Base-by-base conservation (phyloP, 257 asterid genomes). In the Capsicum chinense region DNA sequence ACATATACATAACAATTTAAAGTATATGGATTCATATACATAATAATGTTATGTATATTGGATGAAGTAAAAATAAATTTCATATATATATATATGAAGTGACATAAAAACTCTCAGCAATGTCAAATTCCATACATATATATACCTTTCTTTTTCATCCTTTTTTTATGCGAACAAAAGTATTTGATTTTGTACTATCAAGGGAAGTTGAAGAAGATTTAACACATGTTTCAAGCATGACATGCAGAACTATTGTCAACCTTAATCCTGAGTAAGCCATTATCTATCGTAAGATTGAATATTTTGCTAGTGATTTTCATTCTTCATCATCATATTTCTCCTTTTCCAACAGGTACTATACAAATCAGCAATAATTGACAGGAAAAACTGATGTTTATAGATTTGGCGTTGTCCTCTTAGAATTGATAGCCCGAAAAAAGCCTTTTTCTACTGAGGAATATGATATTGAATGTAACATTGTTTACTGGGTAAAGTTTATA, bases 151-250 rank as follows among this genome's bases (percentile, higher is more conserved):
- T 26, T 26, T 26, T 26, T 26, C 26, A 26, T 26, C 1, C 26
- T 26, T 0, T 26, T 26, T 26, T 26, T 26, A 26, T 26, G 26
- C 26, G 26, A 26, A 0, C 26, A 26, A 26, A 26, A 26, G 26
- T 26, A 26, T 26, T 1, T 26, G 26, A 26, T 0, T 26, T 97
- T 63, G 99, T 98, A 79, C 93, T 97, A 15, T 97, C 99, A 8
- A 94, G 98, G 89, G 97, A 94, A 90, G 95, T 98, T 58, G 99
- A 97, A 87, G 99, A 93, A 86, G 98, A 96, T 86, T 85, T 92
- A 66, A 93, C 98, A 73, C 98, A 97, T 84, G 80, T 95, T 86
- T 97, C 99, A 39, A 97, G 99, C 59, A 95, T 95, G 82, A 98
- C 99, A 21, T 91, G 95, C 81, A 98, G 98, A 88, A 97, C 99